A percentile compares a stretch with the other conserved stretches of the same genome.
Evolutionary conservation across 192 early-diverging fungal species (phyloP).

Genomic region (Gamsiella multidivaricata): DNA sequence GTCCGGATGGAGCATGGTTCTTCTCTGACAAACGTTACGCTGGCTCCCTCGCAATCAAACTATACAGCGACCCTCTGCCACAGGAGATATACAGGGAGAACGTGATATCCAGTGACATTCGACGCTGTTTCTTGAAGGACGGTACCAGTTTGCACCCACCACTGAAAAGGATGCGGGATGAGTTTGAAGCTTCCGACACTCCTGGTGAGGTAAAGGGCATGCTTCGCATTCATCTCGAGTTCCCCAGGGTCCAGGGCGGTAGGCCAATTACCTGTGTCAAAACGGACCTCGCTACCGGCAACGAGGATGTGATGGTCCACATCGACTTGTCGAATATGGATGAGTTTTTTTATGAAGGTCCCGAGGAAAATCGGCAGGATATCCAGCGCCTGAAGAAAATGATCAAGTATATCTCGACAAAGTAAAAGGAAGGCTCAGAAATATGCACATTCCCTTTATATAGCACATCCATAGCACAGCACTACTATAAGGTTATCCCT

Average conservation of each 20-base stretch:
- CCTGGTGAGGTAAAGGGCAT: slow-evolving; percentile 12
- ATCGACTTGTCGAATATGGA: slow-evolving; percentile 23
- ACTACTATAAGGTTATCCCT: too few relatives aligned
- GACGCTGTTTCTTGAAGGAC: slow-evolving; percentile 20
- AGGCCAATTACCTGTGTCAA: slow-evolving; percentile 9
- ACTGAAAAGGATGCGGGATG: not conserved
- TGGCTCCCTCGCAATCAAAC: slow-evolving; percentile 33
- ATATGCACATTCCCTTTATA: too few relatives aligned
- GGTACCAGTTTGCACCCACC: not conserved
- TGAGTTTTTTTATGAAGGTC: slow-evolving; percentile 17
- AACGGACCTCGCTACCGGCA: not conserved
- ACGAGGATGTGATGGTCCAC: slow-evolving; percentile 28
- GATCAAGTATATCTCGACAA: not conserved
- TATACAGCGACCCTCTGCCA: not conserved
- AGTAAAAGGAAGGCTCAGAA: too few relatives aligned
- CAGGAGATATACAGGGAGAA: not conserved
- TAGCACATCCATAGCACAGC: too few relatives aligned
- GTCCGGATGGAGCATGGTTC: slow-evolving; percentile 31
- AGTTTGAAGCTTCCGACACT: slow-evolving; percentile 6
- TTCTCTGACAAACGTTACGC: slow-evolving; percentile 20
- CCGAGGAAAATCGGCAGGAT: not conserved
- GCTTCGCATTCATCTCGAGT: slow-evolving; percentile 30
- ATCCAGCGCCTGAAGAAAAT: not conserved
- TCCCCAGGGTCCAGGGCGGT: slow-evolving; percentile 5
- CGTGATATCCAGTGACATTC: slow-evolving; percentile 31